Evolutionary conservation across 768 basidiomycete species (phyloP).

Genomic region (Lanmaoa pseudosensibilis): DNA sequence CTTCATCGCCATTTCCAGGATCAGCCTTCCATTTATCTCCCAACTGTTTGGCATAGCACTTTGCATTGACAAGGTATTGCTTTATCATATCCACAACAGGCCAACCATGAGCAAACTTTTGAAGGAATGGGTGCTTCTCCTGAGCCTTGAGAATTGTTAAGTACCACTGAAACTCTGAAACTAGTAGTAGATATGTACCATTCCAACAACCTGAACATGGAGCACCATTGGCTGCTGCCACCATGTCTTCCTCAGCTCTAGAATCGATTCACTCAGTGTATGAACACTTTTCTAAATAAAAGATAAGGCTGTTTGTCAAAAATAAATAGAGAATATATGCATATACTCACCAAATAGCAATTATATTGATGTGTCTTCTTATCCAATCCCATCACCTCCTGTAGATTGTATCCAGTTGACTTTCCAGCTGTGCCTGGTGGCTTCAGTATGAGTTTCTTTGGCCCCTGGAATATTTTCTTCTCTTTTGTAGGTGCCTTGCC

Average conservation of each 20-base stretch:
- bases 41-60: not conserved
- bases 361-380: not conserved
- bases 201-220: not conserved
- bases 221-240: not conserved
- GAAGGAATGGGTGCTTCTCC: not conserved
- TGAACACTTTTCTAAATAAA: not conserved
- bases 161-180: not conserved
- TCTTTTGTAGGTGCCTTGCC: not conserved
- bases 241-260: not conserved
- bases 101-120: not conserved
- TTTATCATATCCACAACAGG: not conserved
- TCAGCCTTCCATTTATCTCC: not conserved
- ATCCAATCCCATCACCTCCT: not conserved
- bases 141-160: not conserved
- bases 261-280: not conserved
- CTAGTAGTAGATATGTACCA: not conserved
- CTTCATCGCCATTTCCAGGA: not conserved
- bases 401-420: not conserved
- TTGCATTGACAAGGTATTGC: not conserved
- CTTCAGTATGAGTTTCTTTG: not conserved
- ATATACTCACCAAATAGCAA: not conserved
- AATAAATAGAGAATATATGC: not conserved
- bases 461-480: not conserved
- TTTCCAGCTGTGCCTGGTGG: not conserved
- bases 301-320: not conserved